Conservation (phyloP, 129 eudicot genomes). For the Flaveria brownii region DNA sequence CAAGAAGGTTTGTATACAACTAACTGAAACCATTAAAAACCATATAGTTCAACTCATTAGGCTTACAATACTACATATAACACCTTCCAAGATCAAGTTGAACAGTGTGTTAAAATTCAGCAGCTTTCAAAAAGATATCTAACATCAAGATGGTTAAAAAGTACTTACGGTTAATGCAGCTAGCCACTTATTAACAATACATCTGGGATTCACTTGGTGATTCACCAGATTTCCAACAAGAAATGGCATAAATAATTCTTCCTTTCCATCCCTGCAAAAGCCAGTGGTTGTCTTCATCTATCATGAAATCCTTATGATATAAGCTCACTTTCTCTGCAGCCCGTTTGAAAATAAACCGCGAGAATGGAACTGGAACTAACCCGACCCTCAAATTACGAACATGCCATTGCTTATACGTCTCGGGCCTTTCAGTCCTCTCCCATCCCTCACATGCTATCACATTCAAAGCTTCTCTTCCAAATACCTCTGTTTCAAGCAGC, state of each 20-base stretch:
- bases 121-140: neutral
- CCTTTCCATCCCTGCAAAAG: constrained; percentile 92
- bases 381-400: constrained; percentile 69
- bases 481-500: constrained; percentile 72
- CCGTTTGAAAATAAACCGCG: constrained; percentile 39
- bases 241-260: constrained; percentile 61
- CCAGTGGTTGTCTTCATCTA: constrained; percentile 82
- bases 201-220: neutral
- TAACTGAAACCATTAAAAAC: neutral
- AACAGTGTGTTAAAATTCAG: neutral
- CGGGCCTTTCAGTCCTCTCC: constrained; percentile 83
- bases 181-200: constrained; percentile 2
- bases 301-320: constrained; percentile 80
- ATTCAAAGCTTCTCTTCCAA: constrained; percentile 73
- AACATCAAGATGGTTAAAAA: neutral
- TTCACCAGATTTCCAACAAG: constrained; percentile 70
- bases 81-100: neutral
- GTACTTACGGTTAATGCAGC: neutral
- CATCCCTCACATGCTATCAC: constrained; percentile 90
- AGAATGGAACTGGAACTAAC: constrained; percentile 59
- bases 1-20: neutral
- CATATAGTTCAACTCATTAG: neutral
- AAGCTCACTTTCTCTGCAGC: constrained; percentile 46
- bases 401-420: constrained; percentile 95
- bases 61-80: neutral